These are phyloP conservation scores for Borealophlyctis nickersoniae DNA, from an alignment of 192 early-diverging fungal genomes.

Conservation along the genomic window DNA sequence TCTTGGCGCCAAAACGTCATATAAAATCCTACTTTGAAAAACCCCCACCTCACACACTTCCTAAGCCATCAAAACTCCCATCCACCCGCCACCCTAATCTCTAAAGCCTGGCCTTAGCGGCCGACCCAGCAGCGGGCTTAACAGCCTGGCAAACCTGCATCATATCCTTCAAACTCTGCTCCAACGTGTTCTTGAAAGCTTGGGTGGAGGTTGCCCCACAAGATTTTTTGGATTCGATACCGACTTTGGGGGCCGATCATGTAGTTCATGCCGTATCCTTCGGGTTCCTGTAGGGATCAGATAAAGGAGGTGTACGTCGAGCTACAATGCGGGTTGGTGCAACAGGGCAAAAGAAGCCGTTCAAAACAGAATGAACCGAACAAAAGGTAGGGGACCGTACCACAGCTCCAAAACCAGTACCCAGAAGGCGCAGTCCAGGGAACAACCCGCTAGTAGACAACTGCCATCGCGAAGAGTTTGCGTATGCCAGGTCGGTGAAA, in stretches of 20 bases:
- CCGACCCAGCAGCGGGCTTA: too few relatives aligned
- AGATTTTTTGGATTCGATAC: slow-evolving; percentile 69
- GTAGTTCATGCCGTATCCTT: slow-evolving; percentile 90
- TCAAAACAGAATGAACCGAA: too few relatives aligned
- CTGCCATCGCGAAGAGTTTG: slow-evolving; percentile 63
- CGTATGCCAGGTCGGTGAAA: slow-evolving; percentile 66
- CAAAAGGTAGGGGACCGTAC: slow-evolving; percentile 31
- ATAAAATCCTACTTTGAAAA: too few relatives aligned
- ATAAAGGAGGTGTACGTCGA: too few relatives aligned
- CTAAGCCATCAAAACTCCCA: too few relatives aligned
- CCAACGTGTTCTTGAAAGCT: slow-evolving; percentile 32
- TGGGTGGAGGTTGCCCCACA: slow-evolving; percentile 22
- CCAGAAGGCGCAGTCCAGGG: slow-evolving; percentile 63
- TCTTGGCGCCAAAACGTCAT: too few relatives aligned
- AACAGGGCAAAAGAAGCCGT: too few relatives aligned
- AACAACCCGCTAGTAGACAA: slow-evolving; percentile 75
- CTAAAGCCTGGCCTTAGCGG: too few relatives aligned
- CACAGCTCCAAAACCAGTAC: slow-evolving; percentile 85
- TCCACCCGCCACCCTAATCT: too few relatives aligned
- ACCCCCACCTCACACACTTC: too few relatives aligned
- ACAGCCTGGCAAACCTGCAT: slow-evolving; percentile 8
- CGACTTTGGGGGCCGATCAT: slow-evolving; percentile 71
- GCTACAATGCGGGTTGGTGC: neutral
- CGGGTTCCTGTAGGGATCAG: slow-evolving; percentile 43
- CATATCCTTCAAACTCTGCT: slow-evolving; percentile 32